phyloP scores from a whole-genome alignment of 768 basidiomycete species.

The Omphalotus guepiniiformis region DNA sequence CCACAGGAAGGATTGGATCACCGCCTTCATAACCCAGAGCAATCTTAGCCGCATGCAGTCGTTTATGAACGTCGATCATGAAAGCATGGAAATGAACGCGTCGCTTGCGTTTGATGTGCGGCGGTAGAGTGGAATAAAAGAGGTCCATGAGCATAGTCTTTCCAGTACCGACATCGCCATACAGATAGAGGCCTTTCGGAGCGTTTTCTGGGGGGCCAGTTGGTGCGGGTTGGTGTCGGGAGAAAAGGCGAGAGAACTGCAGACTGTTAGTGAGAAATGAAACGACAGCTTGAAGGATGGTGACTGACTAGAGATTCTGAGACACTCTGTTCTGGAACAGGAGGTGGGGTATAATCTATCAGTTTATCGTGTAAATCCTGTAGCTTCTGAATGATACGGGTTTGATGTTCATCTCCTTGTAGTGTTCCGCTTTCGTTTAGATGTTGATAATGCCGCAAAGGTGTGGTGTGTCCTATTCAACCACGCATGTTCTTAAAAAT shows the following conservation, averaged over 20 bases:
- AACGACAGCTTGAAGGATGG: slow-evolving; percentile 20
- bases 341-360: slow-evolving; percentile 64
- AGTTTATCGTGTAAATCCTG: slow-evolving; percentile 77
- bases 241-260: slow-evolving; percentile 47
- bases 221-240: slow-evolving; percentile 31
- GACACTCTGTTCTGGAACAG: slow-evolving; percentile 40
- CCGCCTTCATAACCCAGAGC: slow-evolving; percentile 64
- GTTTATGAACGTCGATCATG: slow-evolving; percentile 98
- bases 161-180: slow-evolving; percentile 95
- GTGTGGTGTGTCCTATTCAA: slow-evolving; percentile 33
- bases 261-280: slow-evolving; percentile 16
- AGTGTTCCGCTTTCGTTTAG: slow-evolving; percentile 47
- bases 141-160: slow-evolving; percentile 99
- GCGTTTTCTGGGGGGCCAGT: slow-evolving; percentile 44
- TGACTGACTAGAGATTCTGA: slow-evolving; percentile 36
- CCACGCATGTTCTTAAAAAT: neutral
- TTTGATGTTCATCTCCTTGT: slow-evolving; percentile 78
- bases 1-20: slow-evolving; percentile 85
- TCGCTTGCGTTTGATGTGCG: slow-evolving; percentile 63
- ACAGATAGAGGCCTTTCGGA: slow-evolving; percentile 90
- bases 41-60: slow-evolving; percentile 77
- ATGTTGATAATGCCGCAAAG: slow-evolving; percentile 41
- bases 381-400: slow-evolving; percentile 75
- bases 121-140: slow-evolving; percentile 81
- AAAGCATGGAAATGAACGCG: slow-evolving; percentile 98